Evolutionary conservation across 352 stramenopile genomes (phyloP).

Genomic region (Phytophthora constricta): DNA sequence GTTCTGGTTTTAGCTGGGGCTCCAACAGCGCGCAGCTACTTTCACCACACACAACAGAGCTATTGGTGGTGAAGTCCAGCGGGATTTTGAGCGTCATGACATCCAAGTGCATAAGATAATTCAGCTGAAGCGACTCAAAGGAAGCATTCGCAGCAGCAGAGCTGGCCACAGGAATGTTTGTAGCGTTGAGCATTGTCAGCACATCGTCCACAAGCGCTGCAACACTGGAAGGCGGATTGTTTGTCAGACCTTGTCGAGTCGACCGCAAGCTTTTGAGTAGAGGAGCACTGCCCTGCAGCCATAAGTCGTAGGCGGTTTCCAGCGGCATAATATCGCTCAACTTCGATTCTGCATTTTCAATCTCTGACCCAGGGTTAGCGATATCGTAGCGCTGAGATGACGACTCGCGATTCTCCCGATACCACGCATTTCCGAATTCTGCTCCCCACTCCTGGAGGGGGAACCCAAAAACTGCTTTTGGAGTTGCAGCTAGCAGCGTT

Average conservation of each 20-base stretch:
- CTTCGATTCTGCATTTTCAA: neutral
- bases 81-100: constrained; percentile 37
- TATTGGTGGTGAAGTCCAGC: constrained; percentile 18
- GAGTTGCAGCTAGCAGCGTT: constrained; percentile 22
- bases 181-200: constrained; percentile 13
- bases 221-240: constrained; percentile 8
- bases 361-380: constrained; percentile 9
- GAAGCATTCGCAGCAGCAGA: constrained; percentile 27
- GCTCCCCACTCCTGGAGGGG: constrained; percentile 29
- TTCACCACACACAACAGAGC: constrained; percentile 31
- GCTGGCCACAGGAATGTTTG: constrained; percentile 17
- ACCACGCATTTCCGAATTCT: constrained; percentile 38
- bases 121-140: constrained; percentile 32
- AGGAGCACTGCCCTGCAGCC: constrained; percentile 30
- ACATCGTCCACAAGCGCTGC: constrained; percentile 26
- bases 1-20: neutral
- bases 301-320: constrained; percentile 37
- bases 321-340: constrained; percentile 33
- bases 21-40: constrained; percentile 33
- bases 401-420: constrained; percentile 18
- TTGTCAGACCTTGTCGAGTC: neutral
- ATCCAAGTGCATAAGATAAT: constrained; percentile 38
- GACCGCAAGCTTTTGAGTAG: constrained; percentile 21
- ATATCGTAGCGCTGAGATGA: constrained; percentile 24
- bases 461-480: constrained; percentile 43